Evolutionary conservation across 208 protist species (phyloP).

Genomic region (Trypanosomatidae sp.): DNA sequence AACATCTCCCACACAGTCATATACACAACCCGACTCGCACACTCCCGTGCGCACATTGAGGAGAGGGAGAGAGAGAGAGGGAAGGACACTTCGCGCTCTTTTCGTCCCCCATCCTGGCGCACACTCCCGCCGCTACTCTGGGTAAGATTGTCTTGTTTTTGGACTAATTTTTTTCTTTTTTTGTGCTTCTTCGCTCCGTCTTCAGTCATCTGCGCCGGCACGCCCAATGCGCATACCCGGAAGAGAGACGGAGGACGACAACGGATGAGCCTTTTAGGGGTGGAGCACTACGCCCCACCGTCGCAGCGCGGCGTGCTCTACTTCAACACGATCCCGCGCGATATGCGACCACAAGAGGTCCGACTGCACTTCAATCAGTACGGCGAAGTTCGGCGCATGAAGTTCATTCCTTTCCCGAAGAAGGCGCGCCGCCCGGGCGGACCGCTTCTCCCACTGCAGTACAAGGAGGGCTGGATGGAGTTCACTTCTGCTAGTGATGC

Average conservation of each 20-base stretch:
- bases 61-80: not conserved
- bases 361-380: slow-evolving; percentile 67
- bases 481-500: slow-evolving; percentile 53
- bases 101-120: not conserved
- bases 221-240: not conserved
- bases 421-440: slow-evolving; percentile 71
- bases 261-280: slow-evolving; percentile 11
- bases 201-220: not conserved
- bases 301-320: slow-evolving; percentile 70
- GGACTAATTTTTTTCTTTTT: not conserved
- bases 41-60: slow-evolving; percentile 10
- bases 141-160: not conserved
- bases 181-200: not conserved
- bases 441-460: slow-evolving; percentile 67
- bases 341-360: slow-evolving; percentile 81
- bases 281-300: slow-evolving; percentile 34
- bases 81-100: not conserved
- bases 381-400: slow-evolving; percentile 66
- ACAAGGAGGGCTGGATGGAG: slow-evolving; percentile 81
- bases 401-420: slow-evolving; percentile 76
- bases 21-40: not conserved
- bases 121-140: not conserved
- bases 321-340: slow-evolving; percentile 69
- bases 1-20: not conserved
- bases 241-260: not conserved